Evolutionary conservation across 2,329 filamentous ascomycete genomes (phyloP).

Genomic region (Pleoardoris graminearum): DNA sequence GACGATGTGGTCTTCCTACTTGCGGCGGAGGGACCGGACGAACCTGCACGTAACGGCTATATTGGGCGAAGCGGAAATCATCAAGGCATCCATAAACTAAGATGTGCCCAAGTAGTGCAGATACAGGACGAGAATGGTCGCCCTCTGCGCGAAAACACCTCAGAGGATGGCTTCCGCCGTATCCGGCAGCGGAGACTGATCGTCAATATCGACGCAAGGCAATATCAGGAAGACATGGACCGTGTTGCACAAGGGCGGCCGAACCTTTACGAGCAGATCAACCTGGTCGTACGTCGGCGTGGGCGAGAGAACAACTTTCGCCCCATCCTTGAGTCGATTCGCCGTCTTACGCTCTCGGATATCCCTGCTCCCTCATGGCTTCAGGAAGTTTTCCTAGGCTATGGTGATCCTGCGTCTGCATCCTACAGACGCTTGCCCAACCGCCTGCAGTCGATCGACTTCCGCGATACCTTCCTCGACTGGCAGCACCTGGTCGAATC

Average conservation of each 20-base stretch:
- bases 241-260: slow-evolving; percentile 66
- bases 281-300: slow-evolving; percentile 79
- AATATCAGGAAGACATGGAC: slow-evolving; percentile 77
- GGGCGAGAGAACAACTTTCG: slow-evolving; percentile 97
- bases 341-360: slow-evolving; percentile 80
- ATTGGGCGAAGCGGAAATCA: slow-evolving; percentile 58
- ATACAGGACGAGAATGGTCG: slow-evolving; percentile 84
- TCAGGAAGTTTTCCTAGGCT: slow-evolving; percentile 96
- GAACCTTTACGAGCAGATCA: slow-evolving; percentile 82
- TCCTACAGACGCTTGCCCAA: slow-evolving; percentile 82
- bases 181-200: slow-evolving; percentile 70
- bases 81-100: slow-evolving; percentile 69
- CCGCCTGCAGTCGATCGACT: slow-evolving; percentile 78
- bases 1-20: slow-evolving; percentile 91
- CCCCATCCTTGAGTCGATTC: slow-evolving; percentile 88
- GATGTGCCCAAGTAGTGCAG: slow-evolving; percentile 83
- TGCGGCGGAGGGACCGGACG: slow-evolving; percentile 66
- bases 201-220: slow-evolving; percentile 76
- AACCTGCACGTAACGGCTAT: slow-evolving; percentile 60
- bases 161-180: slow-evolving; percentile 65
- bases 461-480: slow-evolving; percentile 90
- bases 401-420: slow-evolving; percentile 87
- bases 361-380: slow-evolving; percentile 88
- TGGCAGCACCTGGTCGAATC: slow-evolving; percentile 94
- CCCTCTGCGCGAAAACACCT: slow-evolving; percentile 66